Evolutionary conservation across 208 protist genomes (phyloP), one percentile per base, ranked within the genome.

Genomic region (Leishmania gerbilli): DNA sequence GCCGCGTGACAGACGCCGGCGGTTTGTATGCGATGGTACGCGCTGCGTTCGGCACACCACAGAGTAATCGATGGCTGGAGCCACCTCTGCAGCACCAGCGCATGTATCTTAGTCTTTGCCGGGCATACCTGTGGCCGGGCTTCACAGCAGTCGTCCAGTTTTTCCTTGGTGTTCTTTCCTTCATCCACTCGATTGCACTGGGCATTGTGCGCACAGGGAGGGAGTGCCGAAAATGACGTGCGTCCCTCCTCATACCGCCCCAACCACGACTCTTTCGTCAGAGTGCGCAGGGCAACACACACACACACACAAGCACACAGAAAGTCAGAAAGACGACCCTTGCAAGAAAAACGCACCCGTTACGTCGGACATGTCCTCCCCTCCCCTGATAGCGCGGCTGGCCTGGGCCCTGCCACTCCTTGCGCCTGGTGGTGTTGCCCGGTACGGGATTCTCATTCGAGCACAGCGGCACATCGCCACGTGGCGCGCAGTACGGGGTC

Each of bases 401-500:
- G 47, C 34, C 40, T 49, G n/a, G 9, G 62, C 8, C 17, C 45
- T 47, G 58, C 45, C 45, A 24, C 31, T 71, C 13, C 31, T 53
- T 60, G 74, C 74, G 64, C 24, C 24, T 27, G 3, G 68, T 13
- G 68, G 13, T 31, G 21, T 5, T 31, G 21, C 42, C 5, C 40
- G 77, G 79, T 17, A 21, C 51, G 11, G 31, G 21, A 1, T 74
- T 67, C 11, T 45, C 49, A 11, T 56, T 27, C 7, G 62, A 62
- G 11, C 5, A 3, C 49, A 79, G 34, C 5, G 42, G 47, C 21
- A 55, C 55, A 58, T 83, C 68, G 5, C 47, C 60, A 78, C 49
- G 51, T 74, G 49, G 19, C 27, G 19, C 27, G 64, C 74, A 83
- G 74, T 71, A 74, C 60, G 60, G 56, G 27, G 55, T 56, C 13